Conservation (phyloP, 2,329 filamentous ascomycete species). For the Botrytis porri region DNA sequence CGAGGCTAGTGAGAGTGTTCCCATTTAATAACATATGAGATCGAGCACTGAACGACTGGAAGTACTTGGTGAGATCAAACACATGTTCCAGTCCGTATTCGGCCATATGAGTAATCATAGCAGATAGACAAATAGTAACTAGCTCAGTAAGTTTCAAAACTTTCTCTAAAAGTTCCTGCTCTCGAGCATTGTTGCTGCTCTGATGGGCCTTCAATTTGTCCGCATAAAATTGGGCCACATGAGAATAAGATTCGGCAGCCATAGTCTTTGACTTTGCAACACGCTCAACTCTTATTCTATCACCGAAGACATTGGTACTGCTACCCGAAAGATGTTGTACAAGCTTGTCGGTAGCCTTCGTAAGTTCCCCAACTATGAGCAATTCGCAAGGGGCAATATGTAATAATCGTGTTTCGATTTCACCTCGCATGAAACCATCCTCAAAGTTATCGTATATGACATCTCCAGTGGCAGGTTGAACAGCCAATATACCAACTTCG, state of each 20-base stretch:
- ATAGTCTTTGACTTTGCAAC: conserved; percentile 74
- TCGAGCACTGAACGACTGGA: conserved; percentile 88
- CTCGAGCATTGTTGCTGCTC: conserved; percentile 51
- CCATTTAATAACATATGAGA: conserved; percentile 96
- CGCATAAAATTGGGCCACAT: conserved; percentile 91
- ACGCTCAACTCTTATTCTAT: conserved; percentile 81
- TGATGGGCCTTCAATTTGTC: conserved; percentile 68
- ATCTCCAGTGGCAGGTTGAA: conserved; percentile 93
- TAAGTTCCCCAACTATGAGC: conserved; percentile 85
- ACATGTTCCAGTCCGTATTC: conserved; percentile 95
- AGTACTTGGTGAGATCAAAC: conserved; percentile 94
- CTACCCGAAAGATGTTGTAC: conserved; percentile 85
- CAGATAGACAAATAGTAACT: conserved; percentile 87
- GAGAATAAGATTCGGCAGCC: conserved; percentile 79
- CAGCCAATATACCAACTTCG: conserved; percentile 84
- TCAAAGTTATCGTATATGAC: conserved; percentile 96
- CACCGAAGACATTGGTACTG: conserved; percentile 88
- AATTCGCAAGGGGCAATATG: conserved; percentile 97
- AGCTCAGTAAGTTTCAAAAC: conserved; percentile 81
- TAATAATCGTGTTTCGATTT: conserved; percentile 90
- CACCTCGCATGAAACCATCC: conserved; percentile 94
- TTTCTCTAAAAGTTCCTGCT: conserved; percentile 72
- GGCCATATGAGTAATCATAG: conserved; percentile 90
- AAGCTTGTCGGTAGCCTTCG: conserved; percentile 88
- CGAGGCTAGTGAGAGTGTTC: conserved; percentile 88